Evolutionary conservation across 805 yeast genomes (phyloP), one percentile per base, ranked within the genome.

Genomic region (Teunomyces cretensis): DNA sequence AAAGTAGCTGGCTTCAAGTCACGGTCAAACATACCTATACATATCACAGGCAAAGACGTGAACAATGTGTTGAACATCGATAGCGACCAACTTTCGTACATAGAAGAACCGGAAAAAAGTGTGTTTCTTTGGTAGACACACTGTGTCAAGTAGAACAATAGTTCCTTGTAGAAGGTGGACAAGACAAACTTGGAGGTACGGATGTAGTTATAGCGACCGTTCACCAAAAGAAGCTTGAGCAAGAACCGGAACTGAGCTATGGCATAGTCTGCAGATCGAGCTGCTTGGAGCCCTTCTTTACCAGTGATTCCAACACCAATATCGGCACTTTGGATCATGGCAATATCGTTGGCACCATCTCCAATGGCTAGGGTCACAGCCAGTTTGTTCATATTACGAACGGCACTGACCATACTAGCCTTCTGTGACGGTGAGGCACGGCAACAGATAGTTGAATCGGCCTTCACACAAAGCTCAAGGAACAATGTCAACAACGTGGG

Each of bases 291-390:
- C 1, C 99, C 99, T 67, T 94, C 99, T 55, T 86, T 87, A 30
- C 99, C 99, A 1, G 98, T 91, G 43, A 94, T 94, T 24, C 99
- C 99, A 50, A 94, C 80, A 24, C 99, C 99, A 45, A 94, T 89
- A 65, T 94, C 98, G 0, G 99, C 99, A 58, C 95, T 86, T 68
- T 94, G 97, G 50, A 94, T 94, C 99, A 94, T 94, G 1, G 99
- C 98, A 61, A 94, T 91, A 65, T 94, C 99, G 61, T 94, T 94
- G 2, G 99, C 99, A 52, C 99, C 99, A 68, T 94, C 99, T 6
- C 99, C 99, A 60, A 94, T 87, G 0, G 99, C 99, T 49, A 94
- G 74, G 0, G 97, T 89, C 5, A 94, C 97, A 33, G 87, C 76
- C 1, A 68, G 67, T 41, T 76, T 82, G 55, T 85, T 78, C 46